phyloP scores from a whole-genome alignment of 169 alveolate genomes.

The Plasmodium vivax region DNA sequence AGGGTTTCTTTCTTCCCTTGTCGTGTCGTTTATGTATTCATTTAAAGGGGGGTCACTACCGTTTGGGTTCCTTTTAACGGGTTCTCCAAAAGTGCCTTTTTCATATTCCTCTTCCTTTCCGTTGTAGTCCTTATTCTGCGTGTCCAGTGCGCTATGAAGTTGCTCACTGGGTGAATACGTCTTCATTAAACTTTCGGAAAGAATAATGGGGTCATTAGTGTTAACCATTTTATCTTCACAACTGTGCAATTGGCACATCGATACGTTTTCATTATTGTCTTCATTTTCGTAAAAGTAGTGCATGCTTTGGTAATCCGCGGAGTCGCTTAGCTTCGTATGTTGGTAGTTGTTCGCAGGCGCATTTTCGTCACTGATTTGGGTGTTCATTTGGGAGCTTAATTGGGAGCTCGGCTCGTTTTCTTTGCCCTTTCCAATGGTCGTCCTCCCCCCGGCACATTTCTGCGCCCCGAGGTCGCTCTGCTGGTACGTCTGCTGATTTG shows the following conservation, averaged over 20 bases:
- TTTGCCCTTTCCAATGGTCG: neutral
- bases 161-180: neutral
- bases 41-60: neutral
- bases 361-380: neutral
- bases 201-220: neutral
- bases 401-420: neutral
- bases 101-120: neutral
- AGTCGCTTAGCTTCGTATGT: neutral
- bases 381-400: neutral
- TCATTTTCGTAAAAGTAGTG: conserved; percentile 3
- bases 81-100: neutral
- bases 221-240: neutral
- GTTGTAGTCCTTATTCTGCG: neutral
- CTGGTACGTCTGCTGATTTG: neutral
- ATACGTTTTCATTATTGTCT: neutral
- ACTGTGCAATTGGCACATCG: neutral
- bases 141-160: neutral
- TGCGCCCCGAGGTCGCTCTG: neutral
- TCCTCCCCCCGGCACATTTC: neutral
- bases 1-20: neutral
- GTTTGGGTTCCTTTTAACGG: neutral
- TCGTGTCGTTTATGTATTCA: neutral
- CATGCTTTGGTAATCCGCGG: neutral
- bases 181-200: neutral
- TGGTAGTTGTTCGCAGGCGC: neutral